Percentiles rank a stretch among this genome's conserved stretches.
Evolutionary conservation across 257 asterid genomes (phyloP).

Genomic region (Voacanga thouarsii): DNA sequence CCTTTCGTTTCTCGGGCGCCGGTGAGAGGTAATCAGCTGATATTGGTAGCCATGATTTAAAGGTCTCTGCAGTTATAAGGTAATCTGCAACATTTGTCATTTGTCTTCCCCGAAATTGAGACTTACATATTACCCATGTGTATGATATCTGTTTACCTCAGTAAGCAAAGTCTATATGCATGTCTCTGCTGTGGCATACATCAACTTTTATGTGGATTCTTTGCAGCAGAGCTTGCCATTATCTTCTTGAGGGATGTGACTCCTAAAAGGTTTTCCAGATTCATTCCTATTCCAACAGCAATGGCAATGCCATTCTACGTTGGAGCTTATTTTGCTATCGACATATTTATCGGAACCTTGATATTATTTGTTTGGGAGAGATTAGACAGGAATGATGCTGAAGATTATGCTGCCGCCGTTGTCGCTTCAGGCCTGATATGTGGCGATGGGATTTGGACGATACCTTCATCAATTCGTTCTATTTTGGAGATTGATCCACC

Average conservation of each 20-base stretch:
- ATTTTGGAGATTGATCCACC: constrained; percentile 90
- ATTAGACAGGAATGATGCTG: constrained; percentile 61
- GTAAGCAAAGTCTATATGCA: too few relatives aligned
- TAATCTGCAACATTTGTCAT: too few relatives aligned
- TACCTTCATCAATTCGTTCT: constrained; percentile 88
- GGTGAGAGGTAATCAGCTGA: too few relatives aligned
- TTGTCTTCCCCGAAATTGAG: too few relatives aligned
- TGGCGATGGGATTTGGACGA: constrained; percentile 94
- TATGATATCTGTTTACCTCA: too few relatives aligned
- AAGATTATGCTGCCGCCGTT: constrained; percentile 82
- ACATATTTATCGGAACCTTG: constrained; percentile 88
- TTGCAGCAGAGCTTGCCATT: constrained; percentile 62
- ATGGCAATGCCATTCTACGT: constrained; percentile 92
- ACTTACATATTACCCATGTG: too few relatives aligned
- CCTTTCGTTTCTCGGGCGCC: too few relatives aligned
- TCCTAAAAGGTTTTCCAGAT: constrained; percentile 53
- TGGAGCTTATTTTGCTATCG: constrained; percentile 93
- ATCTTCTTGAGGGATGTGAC: constrained; percentile 66
- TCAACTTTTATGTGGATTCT: constrained; percentile 68
- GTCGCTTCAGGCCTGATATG: constrained; percentile 96
- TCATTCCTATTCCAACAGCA: constrained; percentile 91
- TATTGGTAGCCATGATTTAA: too few relatives aligned
- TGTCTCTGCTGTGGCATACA: too few relatives aligned
- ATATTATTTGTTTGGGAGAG: constrained; percentile 81
- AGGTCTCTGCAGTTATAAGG: too few relatives aligned